Evolutionary conservation across 1,284 basidiomycete genomes (phyloP).

Genomic region (Cryptococcus sp.): DNA sequence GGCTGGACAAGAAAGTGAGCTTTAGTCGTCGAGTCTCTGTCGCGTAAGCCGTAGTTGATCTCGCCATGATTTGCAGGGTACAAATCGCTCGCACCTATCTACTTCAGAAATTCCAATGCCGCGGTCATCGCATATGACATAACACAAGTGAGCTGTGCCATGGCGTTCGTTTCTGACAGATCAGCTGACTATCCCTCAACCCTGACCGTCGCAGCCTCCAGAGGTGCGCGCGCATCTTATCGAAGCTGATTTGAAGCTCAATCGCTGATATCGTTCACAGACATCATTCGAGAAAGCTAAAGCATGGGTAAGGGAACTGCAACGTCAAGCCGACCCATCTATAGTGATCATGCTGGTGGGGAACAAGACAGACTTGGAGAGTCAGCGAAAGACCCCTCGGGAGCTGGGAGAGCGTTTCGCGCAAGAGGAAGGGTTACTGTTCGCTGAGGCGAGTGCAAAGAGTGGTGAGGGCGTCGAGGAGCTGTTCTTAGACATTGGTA

Average conservation of each 20-base stretch:
- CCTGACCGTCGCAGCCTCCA: constrained; percentile 34
- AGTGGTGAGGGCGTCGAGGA: constrained; percentile 84
- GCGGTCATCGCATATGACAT: constrained; percentile 98
- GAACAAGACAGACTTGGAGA: constrained; percentile 87
- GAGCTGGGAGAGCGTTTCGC: constrained; percentile 92
- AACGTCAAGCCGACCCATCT: constrained; percentile 94
- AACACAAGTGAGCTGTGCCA: constrained; percentile 61
- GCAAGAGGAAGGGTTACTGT: constrained; percentile 91
- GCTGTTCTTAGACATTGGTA: constrained; percentile 77
- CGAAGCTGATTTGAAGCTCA: neutral
- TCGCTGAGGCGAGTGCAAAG: constrained; percentile 96
- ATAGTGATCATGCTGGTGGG: constrained; percentile 95
- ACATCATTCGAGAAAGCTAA: constrained; percentile 88
- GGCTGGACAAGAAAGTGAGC: constrained; percentile 54
- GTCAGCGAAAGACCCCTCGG: constrained; percentile 68
- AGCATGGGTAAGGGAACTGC: constrained; percentile 93
- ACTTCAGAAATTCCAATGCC: constrained; percentile 97
- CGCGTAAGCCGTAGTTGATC: neutral
- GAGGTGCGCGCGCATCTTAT: constrained; percentile 22
- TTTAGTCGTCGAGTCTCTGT: constrained; percentile 7
- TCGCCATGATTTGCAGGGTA: constrained; percentile 33
- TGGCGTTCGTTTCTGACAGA: neutral
- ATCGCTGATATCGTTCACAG: constrained; percentile 25
- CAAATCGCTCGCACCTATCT: constrained; percentile 75
- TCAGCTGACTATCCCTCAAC: constrained; percentile 17